A percentile compares a stretch with the other conserved stretches of the same genome.
Conservation (phyloP, 768 basidiomycete species). For the Russula brevipes region DNA sequence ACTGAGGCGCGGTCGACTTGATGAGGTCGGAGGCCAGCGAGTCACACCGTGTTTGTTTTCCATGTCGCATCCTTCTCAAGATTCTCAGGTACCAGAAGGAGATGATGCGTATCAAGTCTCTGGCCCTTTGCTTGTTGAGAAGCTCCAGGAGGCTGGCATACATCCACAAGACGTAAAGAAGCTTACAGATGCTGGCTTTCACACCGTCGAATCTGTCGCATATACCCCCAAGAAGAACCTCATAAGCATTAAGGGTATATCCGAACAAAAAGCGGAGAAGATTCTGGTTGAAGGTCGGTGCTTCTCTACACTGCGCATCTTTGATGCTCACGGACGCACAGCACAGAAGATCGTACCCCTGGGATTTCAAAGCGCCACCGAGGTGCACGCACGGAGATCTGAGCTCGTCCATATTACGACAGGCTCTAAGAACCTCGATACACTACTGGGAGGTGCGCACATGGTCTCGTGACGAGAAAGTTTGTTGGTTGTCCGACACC, state of each 20-base stretch:
- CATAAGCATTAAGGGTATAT: conserved; percentile 91
- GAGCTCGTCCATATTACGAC: conserved; percentile 97
- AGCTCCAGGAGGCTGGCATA: conserved; percentile 85
- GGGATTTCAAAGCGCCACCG: conserved; percentile 97
- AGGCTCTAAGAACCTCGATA: conserved; percentile 93
- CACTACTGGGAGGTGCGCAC: conserved; percentile 77
- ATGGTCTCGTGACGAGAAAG: background rate
- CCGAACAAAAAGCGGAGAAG: conserved; percentile 96
- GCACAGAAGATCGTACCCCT: conserved; percentile 95
- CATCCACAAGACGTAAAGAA: conserved; percentile 92
- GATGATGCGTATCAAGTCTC: conserved; percentile 54
- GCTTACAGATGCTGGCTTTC: conserved; percentile 81
- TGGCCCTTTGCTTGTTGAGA: conserved; percentile 80
- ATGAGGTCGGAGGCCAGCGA: background rate
- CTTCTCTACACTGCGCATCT: background rate
- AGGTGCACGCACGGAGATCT: conserved; percentile 89
- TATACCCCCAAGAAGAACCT: conserved; percentile 95
- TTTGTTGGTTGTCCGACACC: background rate
- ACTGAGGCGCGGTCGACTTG: background rate
- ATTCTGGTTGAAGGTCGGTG: conserved; percentile 81
- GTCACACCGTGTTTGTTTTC: background rate
- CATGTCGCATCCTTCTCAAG: conserved; percentile 57
- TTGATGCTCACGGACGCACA: conserved; percentile 31
- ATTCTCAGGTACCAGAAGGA: conserved; percentile 43
- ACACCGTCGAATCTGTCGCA: conserved; percentile 93